These are phyloP conservation scores for Talaromyces sp. DNA, from an alignment of 2,329 filamentous ascomycete species.

Conservation along the genomic window DNA sequence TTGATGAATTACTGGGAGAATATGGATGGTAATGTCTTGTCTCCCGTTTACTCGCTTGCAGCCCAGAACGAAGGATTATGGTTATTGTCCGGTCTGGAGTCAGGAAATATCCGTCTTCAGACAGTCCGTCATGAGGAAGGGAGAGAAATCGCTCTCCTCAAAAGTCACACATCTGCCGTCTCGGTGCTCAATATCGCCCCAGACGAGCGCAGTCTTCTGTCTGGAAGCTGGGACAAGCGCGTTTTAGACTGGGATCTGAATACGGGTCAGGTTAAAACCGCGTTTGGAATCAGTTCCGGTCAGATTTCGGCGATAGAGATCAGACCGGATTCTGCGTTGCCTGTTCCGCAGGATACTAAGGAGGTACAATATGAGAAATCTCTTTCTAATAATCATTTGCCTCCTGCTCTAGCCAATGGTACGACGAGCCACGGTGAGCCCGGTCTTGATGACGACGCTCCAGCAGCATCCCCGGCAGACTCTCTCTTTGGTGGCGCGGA, in stretches of 20 bases:
- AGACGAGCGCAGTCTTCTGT: conserved; percentile 82
- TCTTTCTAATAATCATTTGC: conserved; percentile 67
- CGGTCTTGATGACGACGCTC: conserved; percentile 53
- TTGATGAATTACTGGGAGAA: conserved; percentile 99
- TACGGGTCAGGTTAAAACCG: conserved; percentile 69
- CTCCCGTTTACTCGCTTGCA: conserved; percentile 89
- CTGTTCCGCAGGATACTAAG: conserved; percentile 68
- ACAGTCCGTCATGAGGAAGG: conserved; percentile 93
- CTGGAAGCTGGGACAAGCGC: conserved; percentile 94
- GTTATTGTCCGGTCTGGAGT: conserved; percentile 86
- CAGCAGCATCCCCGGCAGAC: conserved; percentile 63
- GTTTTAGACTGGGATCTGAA: conserved; percentile 95
- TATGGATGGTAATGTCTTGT: conserved; percentile 71
- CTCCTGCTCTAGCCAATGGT: conserved; percentile 49
- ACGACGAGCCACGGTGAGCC: conserved; percentile 33
- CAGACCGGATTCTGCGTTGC: conserved; percentile 69
- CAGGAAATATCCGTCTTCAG: conserved; percentile 87
- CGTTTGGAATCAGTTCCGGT: conserved; percentile 70
- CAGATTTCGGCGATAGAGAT: conserved; percentile 89
- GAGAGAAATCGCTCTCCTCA: conserved; percentile 75
- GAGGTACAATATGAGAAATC: conserved; percentile 60
- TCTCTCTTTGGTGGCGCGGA: conserved; percentile 83
- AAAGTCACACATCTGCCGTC: conserved; percentile 84
- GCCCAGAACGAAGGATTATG: conserved; percentile 86
- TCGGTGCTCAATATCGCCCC: conserved; percentile 77